Evolutionary conservation across 2,329 filamentous ascomycete genomes (phyloP), one percentile per base, ranked within the genome.

Genomic region (Paraphoma sp.): DNA sequence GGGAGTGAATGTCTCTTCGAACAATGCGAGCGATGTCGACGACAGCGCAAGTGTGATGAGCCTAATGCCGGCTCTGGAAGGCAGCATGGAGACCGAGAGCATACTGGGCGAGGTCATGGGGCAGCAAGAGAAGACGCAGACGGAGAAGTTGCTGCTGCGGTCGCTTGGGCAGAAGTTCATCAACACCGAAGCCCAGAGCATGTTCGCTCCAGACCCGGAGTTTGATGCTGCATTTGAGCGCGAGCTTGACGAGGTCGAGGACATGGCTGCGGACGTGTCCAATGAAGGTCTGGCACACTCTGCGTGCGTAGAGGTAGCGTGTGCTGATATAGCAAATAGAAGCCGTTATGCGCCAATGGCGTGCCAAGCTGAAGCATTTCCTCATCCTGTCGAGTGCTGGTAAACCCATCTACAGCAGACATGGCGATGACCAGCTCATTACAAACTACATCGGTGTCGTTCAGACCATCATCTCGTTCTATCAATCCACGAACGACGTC

Each of bases 391-490:
- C 95, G 2, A 94, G 93, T 12, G 94, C 96, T 9, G 95, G 95
- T 17, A 99, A 99, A 75, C 96, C 95, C 10, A 96, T 99, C 47
- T 99, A 94, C 83, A 98, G 93, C 70, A 87, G 96, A 47, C 94
- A 99, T 73, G 95, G 96, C 41, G 92, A 97, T 66, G 85, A 96
- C 63, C 88, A 89, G 52, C 81, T 98, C 43, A 92, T 98, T 72
- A 97, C 96, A 68, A 90, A 91, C 48, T 97, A 95, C 68, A 94
- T 98, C 74, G 95, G 95, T 41, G 89, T 99, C 16, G 89, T 97
- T 1, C 95, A 98, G 75, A 99, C 95, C 43, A 94, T 99, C 67
- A 97, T 99, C 60, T 98, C 95, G 1, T 97, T 97, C 74, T 98
- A 96, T 72, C 90, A 97, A 73, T 88, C 88, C 45, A 86, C 89